These are phyloP conservation scores for Cornus florida DNA, from an alignment of 148 eudicot species.

Conservation along the genomic window DNA sequence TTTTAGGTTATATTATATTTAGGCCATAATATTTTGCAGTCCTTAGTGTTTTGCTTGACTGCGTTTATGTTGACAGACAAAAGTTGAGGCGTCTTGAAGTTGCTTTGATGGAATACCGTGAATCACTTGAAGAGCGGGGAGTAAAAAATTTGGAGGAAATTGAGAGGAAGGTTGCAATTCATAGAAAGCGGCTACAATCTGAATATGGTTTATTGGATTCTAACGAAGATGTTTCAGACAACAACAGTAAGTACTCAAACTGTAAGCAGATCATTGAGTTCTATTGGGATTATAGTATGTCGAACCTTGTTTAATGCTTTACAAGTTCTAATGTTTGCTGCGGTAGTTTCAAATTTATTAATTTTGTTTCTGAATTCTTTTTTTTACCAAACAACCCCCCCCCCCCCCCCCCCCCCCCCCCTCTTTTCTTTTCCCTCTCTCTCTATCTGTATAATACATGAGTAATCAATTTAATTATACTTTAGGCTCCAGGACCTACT, in stretches of 20 bases:
- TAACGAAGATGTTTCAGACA: slow-evolving; percentile 42
- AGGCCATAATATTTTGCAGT: not conserved
- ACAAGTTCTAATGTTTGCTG: too few species aligned
- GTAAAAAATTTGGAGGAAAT: slow-evolving; percentile 69
- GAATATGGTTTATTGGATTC: slow-evolving; percentile 70
- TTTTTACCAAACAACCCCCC: too few species aligned
- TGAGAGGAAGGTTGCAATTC: slow-evolving; percentile 69
- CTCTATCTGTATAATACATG: too few species aligned
- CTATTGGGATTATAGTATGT: too few species aligned
- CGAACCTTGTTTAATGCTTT: too few species aligned
- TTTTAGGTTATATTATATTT: too few species aligned
- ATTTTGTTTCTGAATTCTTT: not conserved
- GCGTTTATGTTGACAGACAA: slow-evolving; percentile 49
- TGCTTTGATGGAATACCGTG: slow-evolving; percentile 91
- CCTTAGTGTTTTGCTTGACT: slow-evolving; percentile 1
- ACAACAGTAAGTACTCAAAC: slow-evolving; percentile 55
- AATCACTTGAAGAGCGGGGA: slow-evolving; percentile 81
- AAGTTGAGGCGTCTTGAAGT: slow-evolving; percentile 89
- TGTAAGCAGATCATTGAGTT: too few species aligned
- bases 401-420: too few species aligned
- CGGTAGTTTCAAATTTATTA: too few species aligned
- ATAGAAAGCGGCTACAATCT: slow-evolving; percentile 56
- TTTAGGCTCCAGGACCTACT: not conserved
- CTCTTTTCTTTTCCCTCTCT: not conserved
- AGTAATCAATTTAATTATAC: not conserved